A percentile compares a stretch with the other conserved stretches of the same genome.
These are phyloP conservation scores for Chrysosphaeria jannelii DNA, from an alignment of 2,329 filamentous ascomycete species.

Conservation along the genomic window DNA sequence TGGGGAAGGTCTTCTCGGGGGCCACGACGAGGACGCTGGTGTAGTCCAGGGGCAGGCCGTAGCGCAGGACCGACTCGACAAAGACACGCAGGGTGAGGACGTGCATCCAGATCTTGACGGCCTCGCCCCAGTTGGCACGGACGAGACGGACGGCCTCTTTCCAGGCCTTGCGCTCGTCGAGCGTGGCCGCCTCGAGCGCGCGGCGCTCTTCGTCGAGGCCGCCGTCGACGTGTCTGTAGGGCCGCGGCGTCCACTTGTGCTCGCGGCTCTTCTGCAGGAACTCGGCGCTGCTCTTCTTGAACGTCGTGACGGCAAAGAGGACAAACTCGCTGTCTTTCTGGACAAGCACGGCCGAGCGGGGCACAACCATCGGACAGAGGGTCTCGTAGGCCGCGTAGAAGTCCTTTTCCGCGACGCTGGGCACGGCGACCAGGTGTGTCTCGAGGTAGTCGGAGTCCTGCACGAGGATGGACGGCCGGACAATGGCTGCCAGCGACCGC, in stretches of 20 bases:
- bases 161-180: slow-evolving; percentile 76
- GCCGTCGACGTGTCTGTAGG: slow-evolving; percentile 79
- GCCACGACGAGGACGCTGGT: slow-evolving; percentile 57
- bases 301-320: slow-evolving; percentile 66
- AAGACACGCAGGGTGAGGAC: slow-evolving; percentile 76
- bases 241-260: slow-evolving; percentile 77
- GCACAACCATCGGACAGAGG: slow-evolving; percentile 70
- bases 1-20: slow-evolving; percentile 38
- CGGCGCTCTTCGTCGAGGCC: slow-evolving; percentile 68
- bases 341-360: slow-evolving; percentile 53
- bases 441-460: slow-evolving; percentile 90
- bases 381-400: slow-evolving; percentile 79
- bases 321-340: slow-evolving; percentile 72
- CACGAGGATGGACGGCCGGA: slow-evolving; percentile 52
- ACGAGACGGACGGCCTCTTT: slow-evolving; percentile 69
- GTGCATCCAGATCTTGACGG: slow-evolving; percentile 88
- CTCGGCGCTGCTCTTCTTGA: slow-evolving; percentile 70
- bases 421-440: slow-evolving; percentile 78
- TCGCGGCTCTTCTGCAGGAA: slow-evolving; percentile 83
- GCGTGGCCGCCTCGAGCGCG: slow-evolving; percentile 54
- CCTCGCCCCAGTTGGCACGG: slow-evolving; percentile 82
- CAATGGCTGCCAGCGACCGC: slow-evolving; percentile 70
- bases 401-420: slow-evolving; percentile 51
- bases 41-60: slow-evolving; percentile 75
- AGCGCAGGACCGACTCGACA: slow-evolving; percentile 90